These are phyloP conservation scores for Isabelozyma rhagii DNA, from an alignment of 805 yeast species.

Conservation along the genomic window DNA sequence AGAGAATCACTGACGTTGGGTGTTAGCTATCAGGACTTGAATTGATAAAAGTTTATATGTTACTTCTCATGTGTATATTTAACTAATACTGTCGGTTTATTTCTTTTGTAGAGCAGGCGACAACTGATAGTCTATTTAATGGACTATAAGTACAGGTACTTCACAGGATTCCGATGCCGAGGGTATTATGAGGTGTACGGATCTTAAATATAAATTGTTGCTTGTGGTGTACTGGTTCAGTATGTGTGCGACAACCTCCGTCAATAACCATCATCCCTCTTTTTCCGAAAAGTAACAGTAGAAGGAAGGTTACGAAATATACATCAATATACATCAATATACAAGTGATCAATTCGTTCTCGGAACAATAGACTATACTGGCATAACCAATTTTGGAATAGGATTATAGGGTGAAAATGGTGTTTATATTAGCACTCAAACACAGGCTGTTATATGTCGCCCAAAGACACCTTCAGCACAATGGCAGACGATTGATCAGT, in stretches of 20 bases:
- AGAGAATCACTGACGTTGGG: slow-evolving; percentile 49
- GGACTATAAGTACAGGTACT: too few relatives aligned
- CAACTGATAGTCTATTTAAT: too few relatives aligned
- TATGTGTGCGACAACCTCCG: neutral
- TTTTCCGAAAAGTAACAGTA: neutral
- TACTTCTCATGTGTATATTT: slow-evolving; percentile 1
- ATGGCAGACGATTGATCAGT: slow-evolving; percentile 12
- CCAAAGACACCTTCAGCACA: slow-evolving; percentile 8
- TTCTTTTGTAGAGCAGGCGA: neutral
- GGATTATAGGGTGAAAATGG: slow-evolving; percentile 8
- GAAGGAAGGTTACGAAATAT: neutral
- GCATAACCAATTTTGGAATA: too few relatives aligned
- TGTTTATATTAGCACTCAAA: slow-evolving; percentile 17
- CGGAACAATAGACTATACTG: neutral
- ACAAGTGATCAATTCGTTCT: neutral
- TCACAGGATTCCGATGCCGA: too few relatives aligned
- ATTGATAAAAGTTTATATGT: slow-evolving; percentile 11
- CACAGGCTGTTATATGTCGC: slow-evolving; percentile 17
- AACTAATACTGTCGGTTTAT: slow-evolving; percentile 10
- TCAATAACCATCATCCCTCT: neutral
- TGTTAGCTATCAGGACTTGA: slow-evolving; percentile 59
- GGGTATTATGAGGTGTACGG: too few relatives aligned
- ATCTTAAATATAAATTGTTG: too few relatives aligned
- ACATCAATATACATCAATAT: too few relatives aligned
- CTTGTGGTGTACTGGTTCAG: neutral